A percentile compares a stretch with the other conserved stretches of the same genome.
Conservation (phyloP, 75 land plant genomes). For the Selaginella moellendorffii region DNA sequence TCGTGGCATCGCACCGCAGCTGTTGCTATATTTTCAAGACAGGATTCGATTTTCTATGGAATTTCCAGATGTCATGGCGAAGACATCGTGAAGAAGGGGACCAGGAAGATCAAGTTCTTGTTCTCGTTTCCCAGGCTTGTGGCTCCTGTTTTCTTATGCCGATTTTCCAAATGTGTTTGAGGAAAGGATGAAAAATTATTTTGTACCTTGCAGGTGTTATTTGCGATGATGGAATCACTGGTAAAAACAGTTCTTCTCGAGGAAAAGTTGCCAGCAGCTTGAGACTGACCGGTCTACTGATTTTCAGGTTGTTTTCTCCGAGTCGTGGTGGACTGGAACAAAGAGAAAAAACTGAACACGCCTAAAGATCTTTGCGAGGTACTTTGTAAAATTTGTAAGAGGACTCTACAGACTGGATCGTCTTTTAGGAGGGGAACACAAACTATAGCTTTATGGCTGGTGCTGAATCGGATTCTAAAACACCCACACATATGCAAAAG, state of each 20-base stretch:
- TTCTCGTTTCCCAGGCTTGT: no score
- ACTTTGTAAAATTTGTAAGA: neutral
- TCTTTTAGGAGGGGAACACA: conserved; percentile 31
- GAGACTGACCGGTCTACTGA: neutral
- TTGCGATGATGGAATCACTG: conserved; percentile 88
- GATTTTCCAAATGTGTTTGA: conserved; percentile 74
- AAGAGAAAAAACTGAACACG: conserved; percentile 55
- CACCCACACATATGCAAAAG: no score
- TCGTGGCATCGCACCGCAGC: conserved; percentile 5
- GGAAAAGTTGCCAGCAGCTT: no score
- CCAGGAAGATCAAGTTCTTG: no score
- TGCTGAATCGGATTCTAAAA: no score
- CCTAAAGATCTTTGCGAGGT: conserved; percentile 60
- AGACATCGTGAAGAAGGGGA: no score
- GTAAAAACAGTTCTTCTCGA: conserved; percentile 23
- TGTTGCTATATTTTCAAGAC: conserved; percentile 5
- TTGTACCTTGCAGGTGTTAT: no score
- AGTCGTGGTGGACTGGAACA: conserved; percentile 88
- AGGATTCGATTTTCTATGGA: no score
- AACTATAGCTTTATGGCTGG: conserved; percentile 84
- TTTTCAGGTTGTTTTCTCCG: conserved; percentile 90
- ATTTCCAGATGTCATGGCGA: conserved; percentile 42
- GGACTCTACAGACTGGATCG: neutral
- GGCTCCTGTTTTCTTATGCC: conserved; percentile 70
- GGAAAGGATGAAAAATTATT: conserved; percentile 50